Evolutionary conservation across 768 basidiomycete genomes (phyloP).

Genomic region (Pleurotus pulmonarius): DNA sequence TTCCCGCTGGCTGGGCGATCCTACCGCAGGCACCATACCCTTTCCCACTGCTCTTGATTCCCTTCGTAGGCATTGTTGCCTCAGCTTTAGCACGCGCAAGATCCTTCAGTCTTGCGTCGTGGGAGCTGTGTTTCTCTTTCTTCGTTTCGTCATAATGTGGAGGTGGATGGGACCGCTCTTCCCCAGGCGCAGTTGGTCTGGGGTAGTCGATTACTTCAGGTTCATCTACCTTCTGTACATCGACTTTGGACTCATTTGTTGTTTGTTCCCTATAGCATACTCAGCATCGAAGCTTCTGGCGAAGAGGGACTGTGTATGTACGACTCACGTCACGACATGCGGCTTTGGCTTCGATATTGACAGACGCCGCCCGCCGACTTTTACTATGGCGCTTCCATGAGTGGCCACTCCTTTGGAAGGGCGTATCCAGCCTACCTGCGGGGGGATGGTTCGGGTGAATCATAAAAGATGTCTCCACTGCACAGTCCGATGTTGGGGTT

Average conservation of each 20-base stretch:
- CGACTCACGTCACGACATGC: constrained; percentile 15
- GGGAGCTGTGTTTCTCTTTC: constrained; percentile 40
- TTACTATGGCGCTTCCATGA: constrained; percentile 23
- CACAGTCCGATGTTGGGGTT: too few relatives aligned
- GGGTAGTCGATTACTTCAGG: constrained; percentile 44
- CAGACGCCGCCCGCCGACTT: constrained; percentile 50
- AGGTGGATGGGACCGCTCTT: constrained; percentile 27
- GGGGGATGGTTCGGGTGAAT: constrained; percentile 31
- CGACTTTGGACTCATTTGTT: background rate
- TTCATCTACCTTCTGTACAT: constrained; percentile 13
- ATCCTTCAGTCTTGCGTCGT: constrained; percentile 42
- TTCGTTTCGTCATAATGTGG: constrained; percentile 37
- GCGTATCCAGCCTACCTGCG: constrained; percentile 35
- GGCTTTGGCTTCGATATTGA: constrained; percentile 40
- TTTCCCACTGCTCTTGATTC: constrained; percentile 26
- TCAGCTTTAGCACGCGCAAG: constrained; percentile 43
- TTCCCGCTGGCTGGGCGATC: constrained; percentile 58
- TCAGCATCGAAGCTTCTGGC: background rate
- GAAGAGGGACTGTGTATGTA: background rate
- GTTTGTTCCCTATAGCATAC: background rate
- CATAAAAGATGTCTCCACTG: too few relatives aligned
- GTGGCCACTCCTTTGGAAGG: background rate
- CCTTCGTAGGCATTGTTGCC: constrained; percentile 45
- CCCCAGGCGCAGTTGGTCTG: constrained; percentile 41
- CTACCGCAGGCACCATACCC: constrained; percentile 42